These are phyloP conservation scores for Mrakia blollopis DNA, from an alignment of 768 basidiomycete genomes.

Conservation along the genomic window DNA sequence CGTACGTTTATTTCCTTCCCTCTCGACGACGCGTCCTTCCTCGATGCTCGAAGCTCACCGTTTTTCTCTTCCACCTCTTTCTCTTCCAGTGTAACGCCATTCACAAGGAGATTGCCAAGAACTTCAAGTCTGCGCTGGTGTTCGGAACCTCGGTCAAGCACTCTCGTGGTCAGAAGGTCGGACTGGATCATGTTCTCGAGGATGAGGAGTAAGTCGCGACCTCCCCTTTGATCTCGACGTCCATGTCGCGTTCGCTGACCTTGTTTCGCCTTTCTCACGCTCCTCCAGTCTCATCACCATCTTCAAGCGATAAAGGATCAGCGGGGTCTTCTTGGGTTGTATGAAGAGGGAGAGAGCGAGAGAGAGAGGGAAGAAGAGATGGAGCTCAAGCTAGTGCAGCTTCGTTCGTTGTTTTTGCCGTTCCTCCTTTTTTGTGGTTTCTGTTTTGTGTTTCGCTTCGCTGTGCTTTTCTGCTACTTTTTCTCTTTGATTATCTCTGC, in stretches of 20 bases:
- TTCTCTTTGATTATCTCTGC: too few species aligned
- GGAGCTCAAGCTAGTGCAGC: not conserved
- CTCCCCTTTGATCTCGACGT: not conserved
- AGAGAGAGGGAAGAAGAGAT: not conserved
- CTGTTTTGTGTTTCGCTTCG: too few species aligned
- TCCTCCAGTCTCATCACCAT: slow-evolving; percentile 26
- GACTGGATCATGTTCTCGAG: slow-evolving; percentile 56
- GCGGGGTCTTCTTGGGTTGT: too few species aligned
- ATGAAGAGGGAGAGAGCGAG: not conserved
- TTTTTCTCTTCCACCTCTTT: not conserved
- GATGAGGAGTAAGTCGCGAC: slow-evolving; percentile 29
- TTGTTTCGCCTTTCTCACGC: not conserved
- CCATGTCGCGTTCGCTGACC: not conserved
- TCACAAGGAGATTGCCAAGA: slow-evolving; percentile 95
- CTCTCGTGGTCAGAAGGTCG: slow-evolving; percentile 90
- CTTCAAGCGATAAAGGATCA: slow-evolving; percentile 22
- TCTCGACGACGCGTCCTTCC: not conserved
- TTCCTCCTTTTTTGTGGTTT: not conserved
- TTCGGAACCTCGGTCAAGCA: slow-evolving; percentile 80
- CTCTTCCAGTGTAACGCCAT: slow-evolving; percentile 51
- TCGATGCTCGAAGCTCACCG: not conserved
- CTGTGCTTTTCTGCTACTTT: too few species aligned
- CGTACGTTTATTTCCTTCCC: not conserved
- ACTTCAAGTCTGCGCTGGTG: slow-evolving; percentile 72
- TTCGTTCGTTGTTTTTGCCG: too few species aligned